A percentile compares a stretch with the other conserved stretches of the same genome.
These are phyloP conservation scores for Hansenula lynferdii DNA, from an alignment of 1,139 yeast genomes.

Conservation along the genomic window DNA sequence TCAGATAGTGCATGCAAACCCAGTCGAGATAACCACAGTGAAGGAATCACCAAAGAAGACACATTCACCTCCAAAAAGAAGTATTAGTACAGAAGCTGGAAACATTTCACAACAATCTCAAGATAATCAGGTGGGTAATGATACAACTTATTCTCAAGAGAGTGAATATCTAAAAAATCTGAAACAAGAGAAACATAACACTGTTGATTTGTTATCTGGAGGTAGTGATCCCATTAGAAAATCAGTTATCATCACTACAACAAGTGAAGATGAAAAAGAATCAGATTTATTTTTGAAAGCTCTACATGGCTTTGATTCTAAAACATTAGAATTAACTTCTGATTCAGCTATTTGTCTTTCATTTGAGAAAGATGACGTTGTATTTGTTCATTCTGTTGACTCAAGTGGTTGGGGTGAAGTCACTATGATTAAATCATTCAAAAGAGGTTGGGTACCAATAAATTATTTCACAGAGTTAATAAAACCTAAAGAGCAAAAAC, in stretches of 20 bases:
- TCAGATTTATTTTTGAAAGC: slow-evolving; percentile 42
- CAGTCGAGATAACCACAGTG: neutral
- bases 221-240: neutral
- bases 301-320: slow-evolving; percentile 73
- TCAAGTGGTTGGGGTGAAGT: slow-evolving; percentile 99
- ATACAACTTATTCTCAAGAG: slow-evolving; percentile 17
- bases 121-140: too few relatives aligned
- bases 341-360: slow-evolving; percentile 80
- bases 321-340: slow-evolving; percentile 55
- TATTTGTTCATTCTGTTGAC: slow-evolving; percentile 84
- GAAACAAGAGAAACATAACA: slow-evolving; percentile 9
- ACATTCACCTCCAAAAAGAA: too few relatives aligned
- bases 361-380: slow-evolving; percentile 74
- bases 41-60: neutral
- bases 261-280: slow-evolving; percentile 21
- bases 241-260: neutral
- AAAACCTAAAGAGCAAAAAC: slow-evolving; percentile 30
- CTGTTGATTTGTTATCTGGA: slow-evolving; percentile 5
- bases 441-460: slow-evolving; percentile 96
- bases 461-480: slow-evolving; percentile 75
- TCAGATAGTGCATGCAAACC: neutral
- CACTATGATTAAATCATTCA: slow-evolving; percentile 62
- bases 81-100: too few relatives aligned
- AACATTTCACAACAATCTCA: too few relatives aligned
- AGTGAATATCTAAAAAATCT: slow-evolving; percentile 11